Evolutionary conservation across 2,329 filamentous ascomycete species (phyloP), one percentile per base, ranked within the genome.

Genomic region (Tolypocladium tropicale): DNA sequence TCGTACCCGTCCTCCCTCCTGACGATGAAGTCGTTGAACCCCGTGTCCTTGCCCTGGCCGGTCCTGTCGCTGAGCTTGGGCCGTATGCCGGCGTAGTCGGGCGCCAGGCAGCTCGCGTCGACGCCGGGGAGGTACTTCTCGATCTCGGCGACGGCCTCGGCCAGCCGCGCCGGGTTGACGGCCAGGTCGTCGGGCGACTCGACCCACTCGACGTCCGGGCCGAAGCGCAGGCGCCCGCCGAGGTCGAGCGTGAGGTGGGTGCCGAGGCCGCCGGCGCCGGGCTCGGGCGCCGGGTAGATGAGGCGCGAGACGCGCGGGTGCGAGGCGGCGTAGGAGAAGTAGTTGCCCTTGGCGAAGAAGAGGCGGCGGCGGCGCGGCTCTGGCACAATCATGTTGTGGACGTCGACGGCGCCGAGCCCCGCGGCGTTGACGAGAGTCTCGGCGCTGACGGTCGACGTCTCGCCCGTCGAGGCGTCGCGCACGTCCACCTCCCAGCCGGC

Each of bases 181-280:
- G 77, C 75, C n/a, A 96, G 76, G 64, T 96, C 84, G 10, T 74
- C 72, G 0, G 90, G 83, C 1, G 78, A 74, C 52, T 86, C 81
- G 0, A 96, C 86, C 94, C 94, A 97, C 70, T 97, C 90, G 16
- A 96, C 88, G 67, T 99, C 94, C 0, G 94, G 94, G 0, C 94
- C 94, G 70, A 99, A 99, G 39, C 90, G 86, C 48, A 97, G 80
- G 1, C 89, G 83, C 0, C 93, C 92, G 0, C 77, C 81, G 73
- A 97, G 80, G 69, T 99, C 94, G 56, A 97, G 80, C 1, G 94
- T 99, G 21, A 99, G 77, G 71, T 99, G 94, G 0, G 94, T 97
- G 52, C 94, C 94, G 0, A 99, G 76, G 0, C 94, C 93, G 53
- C 84, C 92, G 25, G 86, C 82, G 2, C 92, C 92, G 0, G 91